Conservation (phyloP, 2,329 filamentous ascomycete genomes). For the Aureobasidium lini region DNA sequence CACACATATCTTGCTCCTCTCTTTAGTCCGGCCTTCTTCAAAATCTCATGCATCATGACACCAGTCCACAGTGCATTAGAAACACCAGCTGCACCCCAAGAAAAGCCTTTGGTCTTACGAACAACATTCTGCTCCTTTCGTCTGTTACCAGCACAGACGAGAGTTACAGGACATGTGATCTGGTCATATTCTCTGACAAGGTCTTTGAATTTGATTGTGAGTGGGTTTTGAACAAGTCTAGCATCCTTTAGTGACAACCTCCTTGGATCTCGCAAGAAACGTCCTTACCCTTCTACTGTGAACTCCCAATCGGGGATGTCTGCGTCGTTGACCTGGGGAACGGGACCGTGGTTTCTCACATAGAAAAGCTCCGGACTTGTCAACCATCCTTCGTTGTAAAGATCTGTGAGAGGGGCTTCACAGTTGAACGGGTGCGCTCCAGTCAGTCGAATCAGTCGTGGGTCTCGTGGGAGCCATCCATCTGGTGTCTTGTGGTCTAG, state of each 20-base stretch:
- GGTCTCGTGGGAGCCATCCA: constrained; percentile 69
- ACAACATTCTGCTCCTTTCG: constrained; percentile 90
- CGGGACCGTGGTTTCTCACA: constrained; percentile 81
- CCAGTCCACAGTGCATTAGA: constrained; percentile 87
- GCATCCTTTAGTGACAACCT: background rate
- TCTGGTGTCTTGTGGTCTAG: constrained; percentile 80
- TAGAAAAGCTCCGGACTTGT: constrained; percentile 86
- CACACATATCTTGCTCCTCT: constrained; percentile 73
- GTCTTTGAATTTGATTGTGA: constrained; percentile 64
- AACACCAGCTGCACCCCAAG: constrained; percentile 81
- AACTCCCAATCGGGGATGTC: constrained; percentile 75
- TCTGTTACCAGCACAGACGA: constrained; percentile 87
- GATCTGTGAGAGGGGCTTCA: constrained; percentile 69
- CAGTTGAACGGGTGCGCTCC: constrained; percentile 88
- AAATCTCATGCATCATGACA: constrained; percentile 63
- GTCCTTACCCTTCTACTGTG: constrained; percentile 58
- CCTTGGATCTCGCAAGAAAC: constrained; percentile 20
- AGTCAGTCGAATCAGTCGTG: constrained; percentile 75
- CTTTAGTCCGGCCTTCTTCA: constrained; percentile 59
- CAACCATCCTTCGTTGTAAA: constrained; percentile 76
- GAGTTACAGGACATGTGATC: constrained; percentile 75
- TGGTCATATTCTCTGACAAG: constrained; percentile 70
- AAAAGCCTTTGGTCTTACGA: constrained; percentile 86
- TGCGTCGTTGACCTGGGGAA: constrained; percentile 66
- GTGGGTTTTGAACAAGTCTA: constrained; percentile 64